Evolutionary conservation across 192 early-diverging fungal species (phyloP).

Genomic region (Ambispora gerdemannii): DNA sequence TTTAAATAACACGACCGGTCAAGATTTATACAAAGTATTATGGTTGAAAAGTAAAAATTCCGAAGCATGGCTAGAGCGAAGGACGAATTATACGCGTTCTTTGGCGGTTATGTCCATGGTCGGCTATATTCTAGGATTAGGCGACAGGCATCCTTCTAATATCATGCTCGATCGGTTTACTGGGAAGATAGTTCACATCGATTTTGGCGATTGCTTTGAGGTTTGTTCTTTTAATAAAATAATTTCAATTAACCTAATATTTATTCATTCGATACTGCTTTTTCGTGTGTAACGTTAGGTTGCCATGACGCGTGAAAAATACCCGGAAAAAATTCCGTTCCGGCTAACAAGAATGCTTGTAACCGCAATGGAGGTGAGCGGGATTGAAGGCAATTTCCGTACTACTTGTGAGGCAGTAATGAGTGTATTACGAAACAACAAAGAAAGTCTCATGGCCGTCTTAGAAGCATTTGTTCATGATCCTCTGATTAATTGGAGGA

Average conservation of each 20-base stretch:
- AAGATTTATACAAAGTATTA: constrained; percentile 87
- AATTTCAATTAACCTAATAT: neutral
- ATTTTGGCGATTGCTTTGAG: constrained; percentile 98
- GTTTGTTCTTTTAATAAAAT: constrained; percentile 34
- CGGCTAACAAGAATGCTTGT: constrained; percentile 95
- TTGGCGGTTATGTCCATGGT: constrained; percentile 98
- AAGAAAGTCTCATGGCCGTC: constrained; percentile 97
- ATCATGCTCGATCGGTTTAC: constrained; percentile 85
- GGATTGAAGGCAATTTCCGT: constrained; percentile 94
- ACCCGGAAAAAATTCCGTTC: constrained; percentile 99
- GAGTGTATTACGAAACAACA: constrained; percentile 90
- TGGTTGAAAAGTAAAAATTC: constrained; percentile 96
- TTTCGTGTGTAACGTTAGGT: constrained; percentile 48
- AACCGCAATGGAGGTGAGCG: constrained; percentile 96
- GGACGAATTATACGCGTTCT: constrained; percentile 93
- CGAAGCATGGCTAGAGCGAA: constrained; percentile 91
- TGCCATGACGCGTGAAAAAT: constrained; percentile 93
- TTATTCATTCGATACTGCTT: neutral
- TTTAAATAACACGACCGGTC: constrained; percentile 81
- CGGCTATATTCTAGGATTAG: constrained; percentile 95
- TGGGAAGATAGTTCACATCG: constrained; percentile 95
- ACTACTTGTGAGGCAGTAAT: constrained; percentile 95
- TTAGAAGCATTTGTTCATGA: constrained; percentile 98
- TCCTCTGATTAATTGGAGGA: constrained; percentile 88
- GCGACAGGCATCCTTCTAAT: constrained; percentile 95